These are phyloP conservation scores for Arachnopeziza araneosa DNA, from an alignment of 2,329 filamentous ascomycete species.

Conservation along the genomic window DNA sequence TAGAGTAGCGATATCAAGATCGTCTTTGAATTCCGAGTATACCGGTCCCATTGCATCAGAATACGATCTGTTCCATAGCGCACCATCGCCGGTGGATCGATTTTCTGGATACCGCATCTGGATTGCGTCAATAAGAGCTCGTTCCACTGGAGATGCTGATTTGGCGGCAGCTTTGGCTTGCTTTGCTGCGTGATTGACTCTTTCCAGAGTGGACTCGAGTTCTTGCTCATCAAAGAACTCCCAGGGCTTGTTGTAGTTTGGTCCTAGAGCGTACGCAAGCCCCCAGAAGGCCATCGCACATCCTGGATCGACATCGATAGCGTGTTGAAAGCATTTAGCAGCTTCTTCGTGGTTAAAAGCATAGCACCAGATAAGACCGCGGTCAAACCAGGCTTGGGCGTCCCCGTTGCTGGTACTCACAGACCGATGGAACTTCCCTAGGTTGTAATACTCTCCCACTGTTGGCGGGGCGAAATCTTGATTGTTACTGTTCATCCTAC, in stretches of 20 bases:
- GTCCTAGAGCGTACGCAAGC: conserved; percentile 63
- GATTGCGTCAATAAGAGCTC: conserved; percentile 58
- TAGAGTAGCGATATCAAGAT: conserved; percentile 58
- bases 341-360: conserved; percentile 74
- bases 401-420: conserved; percentile 47
- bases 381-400: conserved; percentile 63
- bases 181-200: conserved; percentile 41
- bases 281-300: conserved; percentile 67
- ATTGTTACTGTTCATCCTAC: background rate
- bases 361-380: conserved; percentile 68
- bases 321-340: conserved; percentile 55
- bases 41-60: conserved; percentile 55
- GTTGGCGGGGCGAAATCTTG: background rate
- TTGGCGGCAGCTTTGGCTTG: conserved; percentile 37
- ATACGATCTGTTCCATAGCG: conserved; percentile 52
- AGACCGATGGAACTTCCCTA: conserved; percentile 52
- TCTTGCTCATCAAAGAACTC: conserved; percentile 61
- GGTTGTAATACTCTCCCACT: conserved; percentile 34
- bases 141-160: conserved; percentile 46
- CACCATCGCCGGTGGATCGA: conserved; percentile 43
- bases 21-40: conserved; percentile 45
- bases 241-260: conserved; percentile 79
- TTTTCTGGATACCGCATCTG: conserved; percentile 53
- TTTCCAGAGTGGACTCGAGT: conserved; percentile 43
- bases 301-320: conserved; percentile 45